phyloP scores from a whole-genome alignment of 2,329 filamentous ascomycete species.

The Aspergillus calidoustus region DNA sequence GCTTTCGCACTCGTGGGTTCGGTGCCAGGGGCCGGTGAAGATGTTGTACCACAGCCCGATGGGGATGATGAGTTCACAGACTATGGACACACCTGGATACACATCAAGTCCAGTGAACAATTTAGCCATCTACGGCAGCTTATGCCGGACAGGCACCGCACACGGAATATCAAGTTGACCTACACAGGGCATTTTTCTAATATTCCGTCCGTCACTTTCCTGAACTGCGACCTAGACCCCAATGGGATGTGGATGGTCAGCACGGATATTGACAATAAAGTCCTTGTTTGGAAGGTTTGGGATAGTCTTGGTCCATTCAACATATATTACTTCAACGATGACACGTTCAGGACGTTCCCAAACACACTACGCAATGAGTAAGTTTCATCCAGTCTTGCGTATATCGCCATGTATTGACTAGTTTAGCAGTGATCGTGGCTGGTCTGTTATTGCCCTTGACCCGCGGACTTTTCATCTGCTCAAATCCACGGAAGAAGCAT shows the following conservation, averaged over 20 bases:
- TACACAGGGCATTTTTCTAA: constrained; percentile 54
- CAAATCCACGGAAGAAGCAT: constrained; percentile 43
- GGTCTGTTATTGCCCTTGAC: constrained; percentile 52
- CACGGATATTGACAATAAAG: constrained; percentile 58
- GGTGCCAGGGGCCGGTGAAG: constrained; percentile 24
- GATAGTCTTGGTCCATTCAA: constrained; percentile 36
- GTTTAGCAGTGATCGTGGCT: constrained; percentile 42
- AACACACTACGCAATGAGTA: constrained; percentile 34
- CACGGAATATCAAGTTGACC: constrained; percentile 48
- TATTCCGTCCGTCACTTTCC: constrained; percentile 63
- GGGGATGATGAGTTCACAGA: constrained; percentile 24
- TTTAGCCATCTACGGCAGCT: constrained; percentile 34
- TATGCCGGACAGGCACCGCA: constrained; percentile 40
- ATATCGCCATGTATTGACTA: constrained; percentile 11
- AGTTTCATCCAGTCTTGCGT: constrained; percentile 9
- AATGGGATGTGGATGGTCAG: constrained; percentile 62
- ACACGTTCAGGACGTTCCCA: constrained; percentile 26
- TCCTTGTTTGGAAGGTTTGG: constrained; percentile 57
- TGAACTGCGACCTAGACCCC: constrained; percentile 61
- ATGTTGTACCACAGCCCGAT: constrained; percentile 21
- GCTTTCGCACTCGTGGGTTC: constrained; percentile 59
- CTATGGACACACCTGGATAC: constrained; percentile 40
- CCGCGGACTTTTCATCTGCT: constrained; percentile 47
- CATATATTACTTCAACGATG: constrained; percentile 36
- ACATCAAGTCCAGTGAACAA: constrained; percentile 30